phyloP scores from a whole-genome alignment of 495 filamentous ascomycete species.

The Thermochaetoides thermophila region DNA sequence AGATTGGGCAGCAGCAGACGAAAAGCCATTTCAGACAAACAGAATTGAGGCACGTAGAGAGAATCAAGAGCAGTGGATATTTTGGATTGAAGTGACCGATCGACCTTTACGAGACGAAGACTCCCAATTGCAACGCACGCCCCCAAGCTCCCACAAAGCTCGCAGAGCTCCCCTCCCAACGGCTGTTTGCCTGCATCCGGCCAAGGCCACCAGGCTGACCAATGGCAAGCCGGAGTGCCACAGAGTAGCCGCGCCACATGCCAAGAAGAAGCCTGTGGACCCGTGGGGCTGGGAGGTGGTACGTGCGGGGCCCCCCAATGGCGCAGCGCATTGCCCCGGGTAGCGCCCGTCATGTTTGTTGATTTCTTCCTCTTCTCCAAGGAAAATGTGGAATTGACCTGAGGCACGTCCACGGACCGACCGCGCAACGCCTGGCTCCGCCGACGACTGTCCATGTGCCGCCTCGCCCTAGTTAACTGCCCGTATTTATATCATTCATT shows the following conservation, averaged over 20 bases:
- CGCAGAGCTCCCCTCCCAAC: too few species aligned
- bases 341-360: slow-evolving; percentile 20
- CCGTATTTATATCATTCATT: slow-evolving; percentile 2
- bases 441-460: slow-evolving; percentile 6
- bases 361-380: slow-evolving; percentile 16
- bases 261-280: slow-evolving; percentile 2
- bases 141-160: too few species aligned
- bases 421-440: slow-evolving; percentile 5
- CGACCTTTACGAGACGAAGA: too few species aligned
- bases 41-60: too few species aligned
- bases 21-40: too few species aligned
- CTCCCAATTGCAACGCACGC: too few species aligned
- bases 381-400: slow-evolving; percentile 15
- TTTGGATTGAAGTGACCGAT: too few species aligned
- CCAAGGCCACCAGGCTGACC: too few species aligned
- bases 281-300: slow-evolving; percentile 2
- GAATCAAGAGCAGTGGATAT: too few species aligned
- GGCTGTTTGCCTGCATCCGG: too few species aligned
- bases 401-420: slow-evolving; percentile 6
- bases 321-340: slow-evolving; percentile 21
- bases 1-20: too few species aligned
- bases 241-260: neutral
- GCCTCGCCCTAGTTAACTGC: neutral
- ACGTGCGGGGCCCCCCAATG: slow-evolving; percentile 14
- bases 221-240: too few species aligned